A percentile compares a stretch with the other conserved stretches of the same genome.
Evolutionary conservation across 129 eudicot genomes (phyloP).

Genomic region (Centella asiatica): DNA sequence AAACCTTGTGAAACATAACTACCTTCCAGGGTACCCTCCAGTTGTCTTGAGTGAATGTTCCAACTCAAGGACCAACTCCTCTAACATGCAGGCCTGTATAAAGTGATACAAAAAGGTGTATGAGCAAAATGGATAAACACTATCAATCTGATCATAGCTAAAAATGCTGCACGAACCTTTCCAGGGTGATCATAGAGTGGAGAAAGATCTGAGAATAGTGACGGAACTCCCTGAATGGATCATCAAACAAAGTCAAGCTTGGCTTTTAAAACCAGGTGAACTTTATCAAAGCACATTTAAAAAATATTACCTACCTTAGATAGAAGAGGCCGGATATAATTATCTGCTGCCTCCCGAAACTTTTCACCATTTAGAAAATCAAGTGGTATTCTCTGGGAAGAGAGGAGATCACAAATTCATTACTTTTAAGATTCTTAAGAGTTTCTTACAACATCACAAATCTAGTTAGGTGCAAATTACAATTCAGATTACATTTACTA

Average conservation of each 20-base stretch:
- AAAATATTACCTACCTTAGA: conserved; percentile 56
- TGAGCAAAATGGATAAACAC: neutral
- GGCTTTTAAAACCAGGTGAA: conserved; percentile 10
- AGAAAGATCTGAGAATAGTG: conserved; percentile 94
- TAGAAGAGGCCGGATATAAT: conserved; percentile 67
- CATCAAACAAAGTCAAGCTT: conserved; percentile 15
- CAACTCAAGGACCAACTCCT: conserved; percentile 61
- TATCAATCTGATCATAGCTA: neutral
- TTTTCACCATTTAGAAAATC: conserved; percentile 76
- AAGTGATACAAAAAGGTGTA: conserved; percentile 7
- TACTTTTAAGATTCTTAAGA: neutral
- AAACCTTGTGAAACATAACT: conserved; percentile 11
- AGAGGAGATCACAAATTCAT: conserved; percentile 3
- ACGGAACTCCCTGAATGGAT: conserved; percentile 77
- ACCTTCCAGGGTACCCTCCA: conserved; percentile 88
- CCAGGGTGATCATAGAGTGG: conserved; percentile 92
- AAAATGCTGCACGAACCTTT: conserved; percentile 56
- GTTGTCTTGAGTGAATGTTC: conserved; percentile 64
- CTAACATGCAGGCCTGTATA: conserved; percentile 70
- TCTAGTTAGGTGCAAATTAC: too few relatives aligned
- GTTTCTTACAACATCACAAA: neutral
- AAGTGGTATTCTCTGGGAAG: conserved; percentile 78
- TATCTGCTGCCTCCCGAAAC: conserved; percentile 72
- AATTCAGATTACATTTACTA: neutral
- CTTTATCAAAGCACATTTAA: neutral